Conservation (phyloP, 2,329 filamentous ascomycete species). For the Pyrenochaeta sp. region DNA sequence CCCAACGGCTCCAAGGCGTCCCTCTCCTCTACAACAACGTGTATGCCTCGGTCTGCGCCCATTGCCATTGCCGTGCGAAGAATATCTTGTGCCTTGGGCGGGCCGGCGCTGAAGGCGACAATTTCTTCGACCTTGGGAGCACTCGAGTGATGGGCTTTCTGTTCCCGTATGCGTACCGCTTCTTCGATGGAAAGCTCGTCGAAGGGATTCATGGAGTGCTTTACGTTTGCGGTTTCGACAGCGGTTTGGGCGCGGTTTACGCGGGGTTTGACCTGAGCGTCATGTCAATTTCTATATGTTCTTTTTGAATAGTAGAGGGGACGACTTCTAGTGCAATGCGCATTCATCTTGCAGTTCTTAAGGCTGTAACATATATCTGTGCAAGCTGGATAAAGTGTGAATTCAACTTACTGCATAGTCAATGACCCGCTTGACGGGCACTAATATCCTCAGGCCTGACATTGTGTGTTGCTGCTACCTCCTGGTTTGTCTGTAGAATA, state of each 20-base stretch:
- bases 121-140: slow-evolving; percentile 78
- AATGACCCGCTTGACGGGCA: slow-evolving; percentile 66
- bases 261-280: slow-evolving; percentile 69
- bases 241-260: slow-evolving; percentile 79
- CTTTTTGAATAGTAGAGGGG: no score
- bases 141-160: slow-evolving; percentile 59
- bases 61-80: slow-evolving; percentile 98
- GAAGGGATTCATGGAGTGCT: slow-evolving; percentile 99
- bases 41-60: slow-evolving; percentile 92
- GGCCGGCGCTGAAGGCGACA: slow-evolving; percentile 85
- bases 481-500: background rate
- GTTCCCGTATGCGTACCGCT: slow-evolving; percentile 91
- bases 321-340: no score
- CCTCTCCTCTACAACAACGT: slow-evolving; percentile 66
- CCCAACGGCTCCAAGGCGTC: slow-evolving; percentile 87
- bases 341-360: background rate
- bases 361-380: background rate
- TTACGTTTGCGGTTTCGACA: slow-evolving; percentile 91
- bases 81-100: slow-evolving; percentile 85
- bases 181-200: slow-evolving; percentile 98
- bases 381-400: background rate
- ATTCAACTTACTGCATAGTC: slow-evolving; percentile 62
- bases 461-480: slow-evolving; percentile 32
- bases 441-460: slow-evolving; percentile 62
- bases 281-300: no score